phyloP scores from a whole-genome alignment of 345 rosid species.

The Sisymbrium altissimum region DNA sequence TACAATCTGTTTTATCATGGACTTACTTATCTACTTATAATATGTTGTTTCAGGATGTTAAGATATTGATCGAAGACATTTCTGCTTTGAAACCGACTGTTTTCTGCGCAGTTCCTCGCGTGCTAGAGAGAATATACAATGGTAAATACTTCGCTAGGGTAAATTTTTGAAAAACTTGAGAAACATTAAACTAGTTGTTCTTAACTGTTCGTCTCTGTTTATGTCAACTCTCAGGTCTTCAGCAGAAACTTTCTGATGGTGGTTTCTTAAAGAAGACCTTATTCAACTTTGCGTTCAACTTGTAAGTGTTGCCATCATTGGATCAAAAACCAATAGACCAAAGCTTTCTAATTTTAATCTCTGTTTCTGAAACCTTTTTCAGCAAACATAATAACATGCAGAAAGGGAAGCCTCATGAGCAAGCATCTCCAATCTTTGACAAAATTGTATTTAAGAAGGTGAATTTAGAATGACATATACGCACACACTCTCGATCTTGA shows the following conservation, averaged over 20 bases:
- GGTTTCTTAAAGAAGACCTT: conserved; percentile 54
- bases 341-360: neutral
- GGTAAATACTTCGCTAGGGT: conserved; percentile 41
- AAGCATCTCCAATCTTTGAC: conserved; percentile 86
- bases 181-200: neutral
- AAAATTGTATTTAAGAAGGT: conserved; percentile 90
- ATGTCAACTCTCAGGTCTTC: conserved; percentile 42
- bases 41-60: conserved; percentile 64
- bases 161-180: neutral
- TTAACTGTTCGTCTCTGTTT: neutral
- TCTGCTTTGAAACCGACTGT: conserved; percentile 84
- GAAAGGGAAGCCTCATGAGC: conserved; percentile 56
- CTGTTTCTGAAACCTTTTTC: conserved; percentile 18
- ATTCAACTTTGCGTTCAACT: conserved; percentile 67
- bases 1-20: neutral
- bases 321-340: neutral
- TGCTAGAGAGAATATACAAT: conserved; percentile 72
- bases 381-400: conserved; percentile 69
- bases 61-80: conserved; percentile 78
- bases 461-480: neutral
- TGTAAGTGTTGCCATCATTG: conserved; percentile 45
- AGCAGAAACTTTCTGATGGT: conserved; percentile 75
- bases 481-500: neutral
- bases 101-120: conserved; percentile 99
- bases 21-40: neutral